phyloP scores from a whole-genome alignment of 768 basidiomycete species.

The Suillus subaureus region DNA sequence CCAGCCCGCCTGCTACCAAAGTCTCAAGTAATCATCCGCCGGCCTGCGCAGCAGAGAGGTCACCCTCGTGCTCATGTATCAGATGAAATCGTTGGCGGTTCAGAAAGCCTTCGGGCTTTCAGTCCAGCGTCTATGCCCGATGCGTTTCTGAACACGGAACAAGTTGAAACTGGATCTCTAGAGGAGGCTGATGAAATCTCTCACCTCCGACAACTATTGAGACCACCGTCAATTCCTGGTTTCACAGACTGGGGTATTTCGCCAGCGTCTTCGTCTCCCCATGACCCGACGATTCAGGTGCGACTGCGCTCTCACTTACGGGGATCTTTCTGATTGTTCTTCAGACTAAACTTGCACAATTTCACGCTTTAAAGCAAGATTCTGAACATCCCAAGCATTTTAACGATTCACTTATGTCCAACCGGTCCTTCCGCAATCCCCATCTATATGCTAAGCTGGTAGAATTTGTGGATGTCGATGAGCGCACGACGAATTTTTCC shows the following conservation, averaged over 20 bases:
- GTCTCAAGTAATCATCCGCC: conserved; percentile 63
- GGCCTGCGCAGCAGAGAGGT: conserved; percentile 46
- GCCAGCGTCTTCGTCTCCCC: conserved; percentile 50
- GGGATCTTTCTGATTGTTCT: neutral
- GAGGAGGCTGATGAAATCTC: conserved; percentile 48
- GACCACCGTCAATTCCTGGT: conserved; percentile 65
- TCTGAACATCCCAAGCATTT: conserved; percentile 76
- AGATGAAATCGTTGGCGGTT: conserved; percentile 41
- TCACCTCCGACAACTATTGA: conserved; percentile 56
- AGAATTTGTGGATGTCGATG: conserved; percentile 91
- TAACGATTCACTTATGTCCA: conserved; percentile 93
- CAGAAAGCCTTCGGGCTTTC: conserved; percentile 10
- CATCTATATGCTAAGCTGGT: conserved; percentile 96
- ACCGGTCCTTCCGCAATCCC: conserved; percentile 93
- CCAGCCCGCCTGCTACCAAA: conserved; percentile 47
- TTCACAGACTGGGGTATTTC: conserved; percentile 81
- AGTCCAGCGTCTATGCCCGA: neutral
- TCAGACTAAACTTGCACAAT: conserved; percentile 82
- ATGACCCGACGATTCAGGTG: conserved; percentile 68
- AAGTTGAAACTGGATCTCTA: neutral
- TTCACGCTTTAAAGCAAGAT: conserved; percentile 71
- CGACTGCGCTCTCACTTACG: conserved; percentile 12
- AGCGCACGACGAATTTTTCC: conserved; percentile 84
- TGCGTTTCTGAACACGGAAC: neutral
- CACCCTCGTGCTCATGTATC: conserved; percentile 53